Conservation (phyloP, 2,329 filamentous ascomycete species). For the Torrubiella hemipterigena region DNA sequence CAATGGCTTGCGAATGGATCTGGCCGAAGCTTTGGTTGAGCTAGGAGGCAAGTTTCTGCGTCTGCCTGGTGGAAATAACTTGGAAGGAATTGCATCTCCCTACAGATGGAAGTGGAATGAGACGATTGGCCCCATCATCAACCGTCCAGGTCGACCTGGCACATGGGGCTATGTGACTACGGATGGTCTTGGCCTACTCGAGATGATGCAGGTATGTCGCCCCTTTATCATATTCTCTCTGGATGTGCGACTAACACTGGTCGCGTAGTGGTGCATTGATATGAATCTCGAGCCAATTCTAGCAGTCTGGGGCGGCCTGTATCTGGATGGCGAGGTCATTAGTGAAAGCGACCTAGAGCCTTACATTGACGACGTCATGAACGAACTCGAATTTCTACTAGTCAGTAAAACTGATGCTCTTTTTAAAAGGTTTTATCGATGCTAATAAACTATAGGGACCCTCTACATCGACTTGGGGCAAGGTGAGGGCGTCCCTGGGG, state of each 20-base stretch:
- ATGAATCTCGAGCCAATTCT: background rate
- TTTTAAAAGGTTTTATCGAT: background rate
- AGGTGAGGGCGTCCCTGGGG: conserved; percentile 19
- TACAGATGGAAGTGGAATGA: conserved; percentile 21
- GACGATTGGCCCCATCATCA: conserved; percentile 24
- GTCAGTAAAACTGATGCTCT: no score
- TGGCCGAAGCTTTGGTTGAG: conserved; percentile 2
- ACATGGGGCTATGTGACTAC: conserved; percentile 30
- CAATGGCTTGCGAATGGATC: conserved; percentile 4
- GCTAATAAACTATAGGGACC: background rate
- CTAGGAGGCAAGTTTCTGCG: conserved; percentile 1
- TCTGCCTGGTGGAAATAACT: conserved; percentile 5
- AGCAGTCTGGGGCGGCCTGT: conserved; percentile 1
- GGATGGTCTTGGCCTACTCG: conserved; percentile 36
- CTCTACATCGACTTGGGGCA: background rate
- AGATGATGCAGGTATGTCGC: conserved; percentile 26
- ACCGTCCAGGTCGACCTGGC: conserved; percentile 21
- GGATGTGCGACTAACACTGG: background rate
- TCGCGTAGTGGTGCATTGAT: background rate
- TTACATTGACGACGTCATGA: conserved; percentile 33
- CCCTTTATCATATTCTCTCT: background rate
- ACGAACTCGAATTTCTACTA: conserved; percentile 35
- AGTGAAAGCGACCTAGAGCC: conserved; percentile 27
- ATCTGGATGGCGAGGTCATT: conserved; percentile 24
- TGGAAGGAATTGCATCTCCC: background rate